phyloP scores from a whole-genome alignment of 1,284 basidiomycete species.

The Cutaneotrichosporon sp. region DNA sequence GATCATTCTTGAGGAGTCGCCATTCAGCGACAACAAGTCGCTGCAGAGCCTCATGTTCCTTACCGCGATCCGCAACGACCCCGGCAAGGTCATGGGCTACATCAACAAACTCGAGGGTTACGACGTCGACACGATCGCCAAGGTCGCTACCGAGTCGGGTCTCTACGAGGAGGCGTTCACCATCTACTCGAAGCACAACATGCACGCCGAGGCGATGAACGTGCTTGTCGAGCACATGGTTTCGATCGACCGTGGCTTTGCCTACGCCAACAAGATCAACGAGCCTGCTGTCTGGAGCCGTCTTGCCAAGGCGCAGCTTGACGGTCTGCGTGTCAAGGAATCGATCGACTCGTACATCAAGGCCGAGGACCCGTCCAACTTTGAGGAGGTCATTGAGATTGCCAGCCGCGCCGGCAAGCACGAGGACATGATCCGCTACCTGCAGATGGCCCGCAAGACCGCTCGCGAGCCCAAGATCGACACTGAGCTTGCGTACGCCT shows the following conservation, averaged over 20 bases:
- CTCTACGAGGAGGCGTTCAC: conserved; percentile 95
- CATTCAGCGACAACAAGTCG: conserved; percentile 96
- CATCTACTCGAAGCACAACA: conserved; percentile 91
- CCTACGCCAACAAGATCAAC: conserved; percentile 96
- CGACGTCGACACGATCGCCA: conserved; percentile 89
- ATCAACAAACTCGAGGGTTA: conserved; percentile 97
- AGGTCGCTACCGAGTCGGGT: conserved; percentile 94
- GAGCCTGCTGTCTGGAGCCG: conserved; percentile 95
- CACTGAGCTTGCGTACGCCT: conserved; percentile 92
- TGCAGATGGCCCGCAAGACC: conserved; percentile 99
- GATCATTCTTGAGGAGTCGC: conserved; percentile 94
- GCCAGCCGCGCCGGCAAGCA: conserved; percentile 94
- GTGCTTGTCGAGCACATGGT: conserved; percentile 98
- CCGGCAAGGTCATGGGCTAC: conserved; percentile 96
- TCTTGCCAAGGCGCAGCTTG: conserved; percentile 97
- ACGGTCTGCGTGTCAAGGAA: conserved; percentile 97
- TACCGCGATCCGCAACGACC: conserved; percentile 95
- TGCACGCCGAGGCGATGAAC: conserved; percentile 91
- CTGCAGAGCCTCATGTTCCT: conserved; percentile 91
- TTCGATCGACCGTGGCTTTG: conserved; percentile 91
- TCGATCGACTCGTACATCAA: conserved; percentile 99
- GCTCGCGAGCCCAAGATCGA: conserved; percentile 97
- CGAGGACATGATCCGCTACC: conserved; percentile 93
- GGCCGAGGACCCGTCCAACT: conserved; percentile 94
- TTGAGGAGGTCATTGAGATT: conserved; percentile 93